These are phyloP conservation scores for Cyclospora cayetanensis DNA, from an alignment of 169 alveolate genomes.

Conservation along the genomic window DNA sequence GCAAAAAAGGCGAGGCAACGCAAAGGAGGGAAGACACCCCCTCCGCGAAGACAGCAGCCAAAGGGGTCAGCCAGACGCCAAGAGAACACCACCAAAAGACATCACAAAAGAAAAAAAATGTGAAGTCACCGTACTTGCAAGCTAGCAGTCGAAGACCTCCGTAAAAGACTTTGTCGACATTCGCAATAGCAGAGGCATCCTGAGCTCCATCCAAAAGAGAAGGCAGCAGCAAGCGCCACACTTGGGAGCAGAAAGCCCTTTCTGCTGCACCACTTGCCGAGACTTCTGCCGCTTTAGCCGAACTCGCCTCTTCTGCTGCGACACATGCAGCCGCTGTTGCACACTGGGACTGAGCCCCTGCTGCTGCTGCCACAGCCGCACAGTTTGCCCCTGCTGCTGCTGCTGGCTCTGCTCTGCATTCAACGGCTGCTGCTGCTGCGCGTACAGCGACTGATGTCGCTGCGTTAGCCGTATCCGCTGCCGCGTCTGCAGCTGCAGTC, in stretches of 20 bases:
- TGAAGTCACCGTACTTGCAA: background rate
- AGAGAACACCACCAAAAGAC: too few relatives aligned
- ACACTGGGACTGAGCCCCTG: background rate
- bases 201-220: background rate
- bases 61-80: too few relatives aligned
- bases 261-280: conserved; percentile 43
- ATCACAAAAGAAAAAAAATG: too few relatives aligned
- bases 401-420: conserved; percentile 15
- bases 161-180: background rate
- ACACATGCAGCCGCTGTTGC: background rate
- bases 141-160: conserved; percentile 30
- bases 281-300: conserved; percentile 34
- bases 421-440: conserved; percentile 49
- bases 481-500: conserved; percentile 37
- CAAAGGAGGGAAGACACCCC: too few relatives aligned
- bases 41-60: too few relatives aligned
- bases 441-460: conserved; percentile 5
- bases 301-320: background rate
- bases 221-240: conserved; percentile 58
- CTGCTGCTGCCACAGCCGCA: background rate
- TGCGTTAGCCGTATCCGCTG: background rate
- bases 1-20: too few relatives aligned
- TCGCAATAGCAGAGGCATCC: background rate
- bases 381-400: conserved; percentile 24
- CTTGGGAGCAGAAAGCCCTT: background rate